A percentile compares a stretch with the other conserved stretches of the same genome.
phyloP scores from a whole-genome alignment of 2,329 filamentous ascomycete genomes.

The Clarireedia paspali region DNA sequence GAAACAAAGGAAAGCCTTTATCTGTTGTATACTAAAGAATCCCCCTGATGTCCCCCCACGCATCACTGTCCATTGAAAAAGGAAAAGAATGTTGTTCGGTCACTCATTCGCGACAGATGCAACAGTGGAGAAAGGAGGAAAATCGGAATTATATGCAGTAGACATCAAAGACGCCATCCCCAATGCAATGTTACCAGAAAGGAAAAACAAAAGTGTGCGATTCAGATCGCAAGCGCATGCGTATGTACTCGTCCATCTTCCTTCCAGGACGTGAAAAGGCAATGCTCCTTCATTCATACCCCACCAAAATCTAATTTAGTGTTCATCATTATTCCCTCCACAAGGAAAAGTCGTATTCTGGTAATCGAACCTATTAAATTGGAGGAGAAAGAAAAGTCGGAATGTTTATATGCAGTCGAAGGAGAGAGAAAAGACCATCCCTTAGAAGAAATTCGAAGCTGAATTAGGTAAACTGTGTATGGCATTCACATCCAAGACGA shows the following conservation, averaged over 20 bases:
- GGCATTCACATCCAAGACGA: constrained; percentile 20
- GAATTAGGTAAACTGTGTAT: constrained; percentile 24
- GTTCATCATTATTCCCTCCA: constrained; percentile 26
- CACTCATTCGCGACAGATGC: constrained; percentile 4
- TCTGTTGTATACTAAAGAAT: constrained; percentile 17
- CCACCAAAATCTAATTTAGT: constrained; percentile 24
- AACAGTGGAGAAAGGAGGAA: constrained; percentile 4
- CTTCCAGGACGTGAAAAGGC: constrained; percentile 16
- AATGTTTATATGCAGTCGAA: constrained; percentile 25
- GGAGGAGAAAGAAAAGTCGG: constrained; percentile 21
- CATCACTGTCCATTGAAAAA: constrained; percentile 8
- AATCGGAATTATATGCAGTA: constrained; percentile 26
- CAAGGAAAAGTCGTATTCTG: constrained; percentile 9
- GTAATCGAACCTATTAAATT: constrained; percentile 18
- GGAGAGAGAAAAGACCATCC: constrained; percentile 18
- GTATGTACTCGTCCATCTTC: constrained; percentile 22
- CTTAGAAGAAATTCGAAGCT: constrained; percentile 15
- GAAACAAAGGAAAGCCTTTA: constrained; percentile 4
- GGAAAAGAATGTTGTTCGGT: constrained; percentile 11
- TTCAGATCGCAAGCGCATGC: constrained; percentile 15
- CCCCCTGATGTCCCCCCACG: constrained; percentile 1
- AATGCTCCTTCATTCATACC: constrained; percentile 15
- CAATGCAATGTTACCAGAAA: constrained; percentile 29
- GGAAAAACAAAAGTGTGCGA: constrained; percentile 20
- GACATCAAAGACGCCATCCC: constrained; percentile 25